Base-by-base conservation (phyloP, 768 basidiomycete species). In the Suillus lakei region DNA sequence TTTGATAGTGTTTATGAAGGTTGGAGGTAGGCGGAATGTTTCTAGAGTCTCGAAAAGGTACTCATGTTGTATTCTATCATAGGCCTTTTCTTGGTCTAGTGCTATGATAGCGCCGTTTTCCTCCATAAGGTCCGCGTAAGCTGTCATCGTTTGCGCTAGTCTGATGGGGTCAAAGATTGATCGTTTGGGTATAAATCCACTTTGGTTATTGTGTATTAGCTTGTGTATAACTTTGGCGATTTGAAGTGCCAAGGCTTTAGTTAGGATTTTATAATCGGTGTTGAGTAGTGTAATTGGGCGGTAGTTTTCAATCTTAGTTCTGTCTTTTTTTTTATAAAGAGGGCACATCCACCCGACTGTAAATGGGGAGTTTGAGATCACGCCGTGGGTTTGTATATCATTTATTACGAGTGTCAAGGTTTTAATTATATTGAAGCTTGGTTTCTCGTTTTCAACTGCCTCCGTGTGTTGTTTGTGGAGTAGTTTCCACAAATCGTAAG, bases 251-350 rank as follows among this genome's bases (percentile, higher is more conserved):
- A 80, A 68, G 0, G 48, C 64, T 53, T 74, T 76, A 0, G 74
- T 81, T 38, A 79, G 60, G 0, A 78, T 28, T 50, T 80, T 80
- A 12, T 80, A 80, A 62, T 79, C 75, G 0, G 74, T 68, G 56
- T 80, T 79, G 0, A 80, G 70, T 0, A 82, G 67, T 0, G 78
- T 80, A 0, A 83, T 81, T 0, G 80, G 81, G 0, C 77, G 0
- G 56, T 83, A 82, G 65, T 79, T 81, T 18, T 43, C 71, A 0
- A 81, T 79, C 1, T 74, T 64, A 0, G 51, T 59, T 1, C 28
- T 51, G 23, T 80, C 77, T 5, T 74, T 76, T 50, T 84, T 83
- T 41, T 84, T 84, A 63, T 79, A 84, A 0, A 84, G 34, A 0
- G 77, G 81, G 72, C 79, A 48, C n/a, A n/a, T n/a, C n/a, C n/a